phyloP scores from a whole-genome alignment of 2,329 filamentous ascomycete species.

The Aspergillus sojae region DNA sequence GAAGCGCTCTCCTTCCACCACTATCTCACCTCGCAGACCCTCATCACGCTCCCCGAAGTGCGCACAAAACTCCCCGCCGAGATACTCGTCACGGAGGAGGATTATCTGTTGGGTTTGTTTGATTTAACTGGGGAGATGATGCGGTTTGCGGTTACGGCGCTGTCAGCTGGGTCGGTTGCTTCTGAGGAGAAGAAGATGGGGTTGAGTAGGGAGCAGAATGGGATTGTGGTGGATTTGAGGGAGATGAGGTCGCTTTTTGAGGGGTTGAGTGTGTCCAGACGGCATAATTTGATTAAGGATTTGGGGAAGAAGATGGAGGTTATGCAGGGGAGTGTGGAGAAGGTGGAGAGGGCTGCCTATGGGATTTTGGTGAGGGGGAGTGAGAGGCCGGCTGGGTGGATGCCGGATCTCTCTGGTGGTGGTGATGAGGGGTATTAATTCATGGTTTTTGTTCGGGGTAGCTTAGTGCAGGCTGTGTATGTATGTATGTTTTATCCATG shows the following conservation, averaged over 20 bases:
- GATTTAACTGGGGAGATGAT: conserved; percentile 96
- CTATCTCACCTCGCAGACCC: conserved; percentile 76
- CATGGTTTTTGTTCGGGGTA: background rate
- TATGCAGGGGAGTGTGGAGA: conserved; percentile 85
- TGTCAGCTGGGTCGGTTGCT: conserved; percentile 66
- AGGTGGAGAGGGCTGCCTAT: conserved; percentile 90
- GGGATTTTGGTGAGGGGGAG: conserved; percentile 83
- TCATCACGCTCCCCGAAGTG: conserved; percentile 71
- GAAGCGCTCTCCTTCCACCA: conserved; percentile 88
- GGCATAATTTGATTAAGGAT: conserved; percentile 61
- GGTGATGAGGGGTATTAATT: conserved; percentile 42
- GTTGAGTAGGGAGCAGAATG: conserved; percentile 48
- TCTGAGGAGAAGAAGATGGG: conserved; percentile 18
- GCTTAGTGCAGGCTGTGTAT: background rate
- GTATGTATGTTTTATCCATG: background rate
- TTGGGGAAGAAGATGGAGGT: conserved; percentile 80
- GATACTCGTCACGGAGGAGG: conserved; percentile 72
- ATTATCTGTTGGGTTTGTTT: conserved; percentile 89
- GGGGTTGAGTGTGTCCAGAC: conserved; percentile 61
- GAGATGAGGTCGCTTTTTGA: conserved; percentile 76
- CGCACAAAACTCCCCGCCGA: conserved; percentile 46
- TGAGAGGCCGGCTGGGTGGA: conserved; percentile 88
- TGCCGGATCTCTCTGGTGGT: conserved; percentile 69
- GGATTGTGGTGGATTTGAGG: conserved; percentile 80
- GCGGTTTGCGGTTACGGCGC: conserved; percentile 88